Percentiles rank a stretch among this genome's conserved stretches.
Conservation (phyloP, 2,329 filamentous ascomycete genomes). For the Botryosphaeria dothidea region DNA sequence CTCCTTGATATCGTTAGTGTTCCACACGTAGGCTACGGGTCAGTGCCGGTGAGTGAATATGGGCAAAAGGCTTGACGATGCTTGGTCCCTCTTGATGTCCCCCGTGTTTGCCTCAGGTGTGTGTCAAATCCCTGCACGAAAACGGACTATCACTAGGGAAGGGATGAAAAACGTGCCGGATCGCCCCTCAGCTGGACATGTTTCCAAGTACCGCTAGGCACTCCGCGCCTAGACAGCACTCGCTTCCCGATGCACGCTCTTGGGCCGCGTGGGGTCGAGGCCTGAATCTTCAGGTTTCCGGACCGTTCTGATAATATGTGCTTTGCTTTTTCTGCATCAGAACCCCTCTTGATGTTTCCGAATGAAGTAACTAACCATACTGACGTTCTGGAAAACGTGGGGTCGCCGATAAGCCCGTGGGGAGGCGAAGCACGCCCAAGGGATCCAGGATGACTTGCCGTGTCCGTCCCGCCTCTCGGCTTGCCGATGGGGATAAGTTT, state of each 20-base stretch:
- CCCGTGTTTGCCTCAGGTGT: background rate
- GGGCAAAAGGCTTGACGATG: background rate
- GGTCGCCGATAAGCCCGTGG: background rate
- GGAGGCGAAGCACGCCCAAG: background rate
- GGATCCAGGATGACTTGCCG: background rate
- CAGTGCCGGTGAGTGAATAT: background rate
- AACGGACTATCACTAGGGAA: background rate
- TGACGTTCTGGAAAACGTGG: background rate
- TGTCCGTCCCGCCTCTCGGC: background rate
- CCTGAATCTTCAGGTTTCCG: background rate
- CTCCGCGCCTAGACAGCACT: background rate
- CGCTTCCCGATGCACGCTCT: background rate
- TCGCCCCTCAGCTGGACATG: background rate
- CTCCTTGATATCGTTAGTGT: background rate
- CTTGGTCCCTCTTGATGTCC: background rate
- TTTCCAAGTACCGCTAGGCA: background rate
- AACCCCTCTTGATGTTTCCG: background rate
- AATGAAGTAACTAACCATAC: background rate
- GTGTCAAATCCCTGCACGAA: background rate
- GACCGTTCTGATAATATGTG: background rate
- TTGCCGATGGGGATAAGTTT: background rate
- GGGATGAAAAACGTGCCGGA: background rate
- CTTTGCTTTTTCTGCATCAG: background rate
- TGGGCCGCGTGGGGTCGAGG: background rate
- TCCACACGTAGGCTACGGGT: background rate